A percentile compares a stretch with the other conserved stretches of the same genome.
Evolutionary conservation across 306 rosid species (phyloP).

Genomic region (Sicyos baderoa): DNA sequence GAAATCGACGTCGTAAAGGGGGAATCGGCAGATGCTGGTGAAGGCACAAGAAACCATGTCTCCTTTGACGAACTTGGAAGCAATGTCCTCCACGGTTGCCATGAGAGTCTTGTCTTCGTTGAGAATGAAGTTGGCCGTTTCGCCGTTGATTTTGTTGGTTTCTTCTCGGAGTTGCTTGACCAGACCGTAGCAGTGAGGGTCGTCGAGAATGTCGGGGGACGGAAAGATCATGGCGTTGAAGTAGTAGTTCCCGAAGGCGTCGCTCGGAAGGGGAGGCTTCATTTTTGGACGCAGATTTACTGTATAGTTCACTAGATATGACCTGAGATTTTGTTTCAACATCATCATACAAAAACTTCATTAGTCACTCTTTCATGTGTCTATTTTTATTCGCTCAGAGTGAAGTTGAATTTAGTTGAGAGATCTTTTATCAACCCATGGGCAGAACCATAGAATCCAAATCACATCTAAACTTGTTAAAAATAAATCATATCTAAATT

Average conservation of each 20-base stretch:
- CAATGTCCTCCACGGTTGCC: slow-evolving; percentile 20
- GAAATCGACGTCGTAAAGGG: slow-evolving; percentile 48
- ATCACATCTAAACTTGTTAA: too few species aligned
- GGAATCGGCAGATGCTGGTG: slow-evolving; percentile 40
- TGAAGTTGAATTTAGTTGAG: too few species aligned
- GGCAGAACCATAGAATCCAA: too few species aligned
- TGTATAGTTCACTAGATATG: slow-evolving; percentile 5
- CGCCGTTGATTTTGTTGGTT: slow-evolving; percentile 27
- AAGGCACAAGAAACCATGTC: slow-evolving; percentile 30
- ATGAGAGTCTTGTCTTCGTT: slow-evolving; percentile 20
- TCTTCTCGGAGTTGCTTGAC: slow-evolving; percentile 10
- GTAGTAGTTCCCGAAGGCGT: slow-evolving; percentile 25
- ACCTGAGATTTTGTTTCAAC: neutral
- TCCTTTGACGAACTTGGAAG: slow-evolving; percentile 22
- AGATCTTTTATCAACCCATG: too few species aligned
- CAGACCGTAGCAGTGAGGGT: neutral
- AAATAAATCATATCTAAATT: too few species aligned
- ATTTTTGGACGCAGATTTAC: slow-evolving; percentile 17
- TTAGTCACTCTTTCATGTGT: too few species aligned
- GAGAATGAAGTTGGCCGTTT: slow-evolving; percentile 22
- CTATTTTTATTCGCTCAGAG: too few species aligned
- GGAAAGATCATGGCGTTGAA: slow-evolving; percentile 13
- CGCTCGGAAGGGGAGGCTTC: slow-evolving; percentile 20
- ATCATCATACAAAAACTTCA: too few species aligned
- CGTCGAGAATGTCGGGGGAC: neutral